Evolutionary conservation across 768 basidiomycete species (phyloP).

Genomic region (Hydnomerulius pinastri): DNA sequence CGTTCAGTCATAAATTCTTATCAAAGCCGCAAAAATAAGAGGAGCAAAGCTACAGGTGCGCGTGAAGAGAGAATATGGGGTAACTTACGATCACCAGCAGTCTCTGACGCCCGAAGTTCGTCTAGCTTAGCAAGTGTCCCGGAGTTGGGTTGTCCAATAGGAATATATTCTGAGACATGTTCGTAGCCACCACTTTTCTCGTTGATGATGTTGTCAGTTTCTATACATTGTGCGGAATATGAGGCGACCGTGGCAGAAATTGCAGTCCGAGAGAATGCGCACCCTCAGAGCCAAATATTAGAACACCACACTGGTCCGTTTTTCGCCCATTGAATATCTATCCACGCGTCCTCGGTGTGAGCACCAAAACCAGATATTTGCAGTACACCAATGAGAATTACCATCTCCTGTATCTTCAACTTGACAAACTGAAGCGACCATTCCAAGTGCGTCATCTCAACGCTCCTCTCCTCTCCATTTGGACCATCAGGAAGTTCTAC

Average conservation of each 20-base stretch:
- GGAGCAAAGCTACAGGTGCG: background rate
- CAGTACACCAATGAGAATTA: conserved; percentile 28
- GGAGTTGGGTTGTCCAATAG: conserved; percentile 66
- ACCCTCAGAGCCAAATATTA: conserved; percentile 86
- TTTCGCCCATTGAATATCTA: conserved; percentile 92
- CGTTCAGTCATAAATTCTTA: background rate
- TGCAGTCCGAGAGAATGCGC: background rate
- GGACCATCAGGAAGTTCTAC: conserved; percentile 57
- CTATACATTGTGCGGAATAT: conserved; percentile 33
- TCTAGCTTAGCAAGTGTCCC: conserved; percentile 67
- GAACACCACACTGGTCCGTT: conserved; percentile 92
- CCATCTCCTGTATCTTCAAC: conserved; percentile 91
- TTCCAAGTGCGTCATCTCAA: conserved; percentile 76
- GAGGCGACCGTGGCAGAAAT: too few relatives aligned
- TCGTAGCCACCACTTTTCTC: conserved; percentile 69
- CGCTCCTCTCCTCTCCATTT: conserved; percentile 48
- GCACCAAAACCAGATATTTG: background rate
- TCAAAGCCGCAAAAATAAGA: background rate
- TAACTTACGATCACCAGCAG: conserved; percentile 69
- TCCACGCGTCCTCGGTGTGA: background rate
- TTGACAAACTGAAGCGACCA: conserved; percentile 86
- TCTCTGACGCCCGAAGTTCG: conserved; percentile 54
- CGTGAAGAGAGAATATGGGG: conserved; percentile 1
- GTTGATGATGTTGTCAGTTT: conserved; percentile 67
- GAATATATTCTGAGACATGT: conserved; percentile 68